These are phyloP conservation scores for Ophiocordyceps camponoti-floridani DNA, from an alignment of 2,329 filamentous ascomycete species.

Conservation along the genomic window DNA sequence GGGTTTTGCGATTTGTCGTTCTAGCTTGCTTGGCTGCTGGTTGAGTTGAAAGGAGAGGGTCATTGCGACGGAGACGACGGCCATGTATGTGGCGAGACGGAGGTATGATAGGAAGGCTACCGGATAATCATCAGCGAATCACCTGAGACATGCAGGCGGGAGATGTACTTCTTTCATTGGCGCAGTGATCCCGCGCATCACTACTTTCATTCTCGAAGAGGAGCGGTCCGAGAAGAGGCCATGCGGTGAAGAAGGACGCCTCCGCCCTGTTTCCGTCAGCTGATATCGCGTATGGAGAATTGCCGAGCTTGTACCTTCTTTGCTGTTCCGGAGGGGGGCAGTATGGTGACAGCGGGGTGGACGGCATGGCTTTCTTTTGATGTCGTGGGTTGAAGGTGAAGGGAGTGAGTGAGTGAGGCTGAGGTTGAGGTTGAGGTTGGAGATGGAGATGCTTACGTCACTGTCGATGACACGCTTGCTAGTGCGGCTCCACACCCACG, in stretches of 20 bases:
- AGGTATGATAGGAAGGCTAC: constrained; percentile 76
- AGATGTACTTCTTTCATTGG: constrained; percentile 50
- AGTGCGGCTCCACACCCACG: too few relatives aligned
- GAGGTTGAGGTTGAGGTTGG: background rate
- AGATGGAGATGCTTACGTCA: constrained; percentile 3
- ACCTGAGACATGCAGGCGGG: background rate
- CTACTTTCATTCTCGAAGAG: constrained; percentile 59
- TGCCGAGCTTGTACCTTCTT: too few relatives aligned
- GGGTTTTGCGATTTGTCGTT: constrained; percentile 62
- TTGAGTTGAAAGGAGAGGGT: constrained; percentile 87
- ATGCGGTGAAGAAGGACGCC: constrained; percentile 32
- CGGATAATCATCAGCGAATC: background rate
- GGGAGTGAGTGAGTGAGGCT: constrained; percentile 7
- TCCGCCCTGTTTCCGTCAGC: background rate
- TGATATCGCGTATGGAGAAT: too few relatives aligned
- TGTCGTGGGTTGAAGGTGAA: background rate
- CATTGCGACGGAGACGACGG: constrained; percentile 77
- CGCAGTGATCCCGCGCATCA: constrained; percentile 62
- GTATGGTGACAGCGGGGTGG: too few relatives aligned
- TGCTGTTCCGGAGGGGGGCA: too few relatives aligned
- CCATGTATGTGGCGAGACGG: constrained; percentile 76
- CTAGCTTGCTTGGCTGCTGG: constrained; percentile 46
- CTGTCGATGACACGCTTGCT: constrained; percentile 13
- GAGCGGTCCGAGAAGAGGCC: constrained; percentile 47
- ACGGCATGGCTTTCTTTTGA: too few relatives aligned